These are phyloP conservation scores for Flaveria brownii DNA, from an alignment of 129 eudicot genomes.

Conservation along the genomic window DNA sequence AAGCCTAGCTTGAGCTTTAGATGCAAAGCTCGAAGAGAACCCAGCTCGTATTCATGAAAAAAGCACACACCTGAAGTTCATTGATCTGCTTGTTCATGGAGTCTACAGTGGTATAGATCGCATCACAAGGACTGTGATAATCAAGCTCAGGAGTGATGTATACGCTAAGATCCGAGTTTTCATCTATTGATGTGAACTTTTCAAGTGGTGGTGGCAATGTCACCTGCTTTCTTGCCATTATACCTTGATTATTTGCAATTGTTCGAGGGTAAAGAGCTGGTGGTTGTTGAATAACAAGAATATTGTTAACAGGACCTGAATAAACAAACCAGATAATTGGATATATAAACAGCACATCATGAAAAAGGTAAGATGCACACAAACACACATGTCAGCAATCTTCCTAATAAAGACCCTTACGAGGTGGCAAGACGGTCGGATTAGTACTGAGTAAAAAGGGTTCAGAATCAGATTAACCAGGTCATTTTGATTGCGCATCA, in stretches of 20 bases:
- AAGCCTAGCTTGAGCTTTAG: background rate
- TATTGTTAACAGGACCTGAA: slow-evolving; percentile 80
- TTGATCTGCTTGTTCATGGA: slow-evolving; percentile 71
- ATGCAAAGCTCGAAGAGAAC: background rate
- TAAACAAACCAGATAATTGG: slow-evolving; percentile 6
- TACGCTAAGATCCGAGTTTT: slow-evolving; percentile 48
- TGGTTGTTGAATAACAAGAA: slow-evolving; percentile 56
- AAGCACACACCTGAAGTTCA: slow-evolving; percentile 70
- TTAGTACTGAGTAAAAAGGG: background rate
- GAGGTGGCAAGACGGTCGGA: background rate
- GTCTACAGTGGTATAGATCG: slow-evolving; percentile 46
- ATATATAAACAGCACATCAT: background rate
- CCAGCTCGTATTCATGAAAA: background rate
- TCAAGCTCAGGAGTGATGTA: slow-evolving; percentile 38
- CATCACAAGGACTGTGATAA: slow-evolving; percentile 33
- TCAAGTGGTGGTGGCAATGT: slow-evolving; percentile 73
- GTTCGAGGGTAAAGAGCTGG: slow-evolving; percentile 46
- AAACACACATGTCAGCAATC: background rate
- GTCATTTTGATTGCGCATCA: background rate
- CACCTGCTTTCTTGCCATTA: slow-evolving; percentile 44
- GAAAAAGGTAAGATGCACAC: slow-evolving; percentile 8
- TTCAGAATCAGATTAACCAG: background rate
- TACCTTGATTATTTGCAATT: slow-evolving; percentile 38
- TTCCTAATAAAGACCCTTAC: background rate
- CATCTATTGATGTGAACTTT: slow-evolving; percentile 63